Evolutionary conservation across 1,284 basidiomycete genomes (phyloP).

Genomic region (Earliella scabrosa): DNA sequence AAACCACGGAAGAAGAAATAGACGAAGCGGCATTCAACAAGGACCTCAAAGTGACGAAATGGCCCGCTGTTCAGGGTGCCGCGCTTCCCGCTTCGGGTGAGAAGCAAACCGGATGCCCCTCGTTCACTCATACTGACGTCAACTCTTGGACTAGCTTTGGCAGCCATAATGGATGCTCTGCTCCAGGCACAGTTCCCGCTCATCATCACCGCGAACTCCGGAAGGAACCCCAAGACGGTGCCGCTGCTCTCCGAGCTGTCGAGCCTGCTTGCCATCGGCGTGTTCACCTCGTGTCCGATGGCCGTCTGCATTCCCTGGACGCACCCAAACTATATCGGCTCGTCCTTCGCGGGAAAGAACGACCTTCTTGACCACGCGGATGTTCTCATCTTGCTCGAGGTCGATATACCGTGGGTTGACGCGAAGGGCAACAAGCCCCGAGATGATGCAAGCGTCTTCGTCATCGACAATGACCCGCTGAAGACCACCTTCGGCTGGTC

Average conservation of each 20-base stretch:
- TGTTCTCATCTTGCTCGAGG: constrained; percentile 64
- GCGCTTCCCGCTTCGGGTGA: constrained; percentile 54
- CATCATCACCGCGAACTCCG: constrained; percentile 67
- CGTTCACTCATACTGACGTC: not conserved
- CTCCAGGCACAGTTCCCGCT: constrained; percentile 56
- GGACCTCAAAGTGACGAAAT: constrained; percentile 41
- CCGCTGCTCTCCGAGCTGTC: constrained; percentile 52
- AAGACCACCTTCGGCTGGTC: constrained; percentile 56
- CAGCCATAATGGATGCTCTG: constrained; percentile 52
- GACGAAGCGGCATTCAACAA: constrained; percentile 40
- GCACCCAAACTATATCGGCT: constrained; percentile 57
- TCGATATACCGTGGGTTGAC: constrained; percentile 69
- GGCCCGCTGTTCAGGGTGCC: constrained; percentile 54
- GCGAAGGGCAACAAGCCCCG: constrained; percentile 47
- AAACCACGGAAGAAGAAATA: constrained; percentile 70
- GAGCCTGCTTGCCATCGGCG: constrained; percentile 54
- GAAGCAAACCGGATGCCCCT: not conserved
- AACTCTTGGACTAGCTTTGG: constrained; percentile 39
- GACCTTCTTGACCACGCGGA: constrained; percentile 57
- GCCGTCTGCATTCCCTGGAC: constrained; percentile 59
- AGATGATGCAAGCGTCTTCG: constrained; percentile 52
- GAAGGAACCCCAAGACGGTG: constrained; percentile 57
- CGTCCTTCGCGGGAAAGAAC: constrained; percentile 51
- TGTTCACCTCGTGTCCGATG: constrained; percentile 56
- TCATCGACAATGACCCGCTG: constrained; percentile 68